Percentiles rank a stretch among this genome's conserved stretches.
These are phyloP conservation scores for Cutaneotrichosporon sp. DNA, from an alignment of 1,284 basidiomycete genomes.

Conservation along the genomic window DNA sequence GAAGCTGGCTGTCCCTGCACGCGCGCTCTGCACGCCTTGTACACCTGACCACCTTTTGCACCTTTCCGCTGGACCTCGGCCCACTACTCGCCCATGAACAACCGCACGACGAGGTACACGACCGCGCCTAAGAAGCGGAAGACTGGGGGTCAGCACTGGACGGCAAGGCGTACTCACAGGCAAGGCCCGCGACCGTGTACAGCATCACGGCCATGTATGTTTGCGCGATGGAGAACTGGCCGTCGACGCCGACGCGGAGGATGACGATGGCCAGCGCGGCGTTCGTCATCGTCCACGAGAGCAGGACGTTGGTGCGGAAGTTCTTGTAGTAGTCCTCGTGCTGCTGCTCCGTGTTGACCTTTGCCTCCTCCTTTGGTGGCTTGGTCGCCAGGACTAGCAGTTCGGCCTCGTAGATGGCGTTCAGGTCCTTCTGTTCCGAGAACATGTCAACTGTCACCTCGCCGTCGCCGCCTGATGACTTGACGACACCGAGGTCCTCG, in stretches of 20 bases:
- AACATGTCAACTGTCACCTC: constrained; percentile 81
- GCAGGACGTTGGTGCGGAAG: constrained; percentile 74
- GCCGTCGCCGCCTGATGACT: constrained; percentile 52
- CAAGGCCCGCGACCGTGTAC: constrained; percentile 76
- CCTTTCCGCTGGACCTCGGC: neutral
- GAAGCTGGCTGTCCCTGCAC: neutral
- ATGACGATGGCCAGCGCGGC: constrained; percentile 73
- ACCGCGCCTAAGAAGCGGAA: constrained; percentile 79
- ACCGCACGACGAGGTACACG: constrained; percentile 71
- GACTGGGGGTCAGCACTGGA: constrained; percentile 52
- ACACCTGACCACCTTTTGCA: neutral
- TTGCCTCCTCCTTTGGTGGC: constrained; percentile 66
- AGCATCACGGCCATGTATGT: constrained; percentile 52
- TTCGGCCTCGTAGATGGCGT: constrained; percentile 81
- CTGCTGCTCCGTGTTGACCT: constrained; percentile 59
- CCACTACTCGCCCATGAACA: constrained; percentile 77
- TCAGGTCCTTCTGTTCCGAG: constrained; percentile 79
- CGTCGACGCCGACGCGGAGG: constrained; percentile 23
- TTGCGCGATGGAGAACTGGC: constrained; percentile 40
- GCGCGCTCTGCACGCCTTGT: neutral
- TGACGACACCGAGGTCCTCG: constrained; percentile 81
- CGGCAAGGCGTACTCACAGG: constrained; percentile 43
- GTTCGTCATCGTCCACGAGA: constrained; percentile 75
- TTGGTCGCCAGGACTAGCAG: constrained; percentile 71
- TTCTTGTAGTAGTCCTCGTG: constrained; percentile 86